These are phyloP conservation scores for Meyerozyma sp. DNA, from an alignment of 1,139 yeast genomes.

Conservation along the genomic window DNA sequence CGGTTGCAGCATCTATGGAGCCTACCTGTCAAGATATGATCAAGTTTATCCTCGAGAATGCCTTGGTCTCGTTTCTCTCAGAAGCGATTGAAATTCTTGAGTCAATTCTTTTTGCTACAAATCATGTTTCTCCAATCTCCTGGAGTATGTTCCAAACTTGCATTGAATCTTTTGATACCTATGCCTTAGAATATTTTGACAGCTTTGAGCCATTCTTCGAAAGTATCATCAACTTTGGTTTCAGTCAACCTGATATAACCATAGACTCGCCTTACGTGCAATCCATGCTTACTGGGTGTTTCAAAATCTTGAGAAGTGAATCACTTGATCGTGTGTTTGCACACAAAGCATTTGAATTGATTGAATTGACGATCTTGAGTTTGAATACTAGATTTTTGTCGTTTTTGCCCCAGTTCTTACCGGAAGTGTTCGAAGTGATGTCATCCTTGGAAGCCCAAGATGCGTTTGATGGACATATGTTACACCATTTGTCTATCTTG, in stretches of 20 bases:
- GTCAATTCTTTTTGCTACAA: slow-evolving; percentile 37
- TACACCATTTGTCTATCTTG: slow-evolving; percentile 41
- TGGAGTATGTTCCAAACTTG: slow-evolving; percentile 43
- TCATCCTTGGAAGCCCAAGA: slow-evolving; percentile 30
- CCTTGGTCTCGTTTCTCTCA: slow-evolving; percentile 41
- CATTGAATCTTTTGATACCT: slow-evolving; percentile 46
- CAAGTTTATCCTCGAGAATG: slow-evolving; percentile 43
- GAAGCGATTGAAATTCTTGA: slow-evolving; percentile 49
- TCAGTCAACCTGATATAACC: slow-evolving; percentile 27
- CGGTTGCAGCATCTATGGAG: slow-evolving; percentile 39
- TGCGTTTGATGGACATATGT: slow-evolving; percentile 45
- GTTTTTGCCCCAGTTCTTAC: slow-evolving; percentile 30
- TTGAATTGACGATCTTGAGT: slow-evolving; percentile 36
- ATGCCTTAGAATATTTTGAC: slow-evolving; percentile 49
- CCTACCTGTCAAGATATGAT: slow-evolving; percentile 35
- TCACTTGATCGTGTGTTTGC: slow-evolving; percentile 40
- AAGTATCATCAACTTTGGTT: slow-evolving; percentile 43
- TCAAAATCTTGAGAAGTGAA: slow-evolving; percentile 31
- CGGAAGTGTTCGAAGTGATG: slow-evolving; percentile 34
- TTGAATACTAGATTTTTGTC: slow-evolving; percentile 29
- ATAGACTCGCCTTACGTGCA: slow-evolving; percentile 37
- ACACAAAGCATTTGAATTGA: slow-evolving; percentile 34
- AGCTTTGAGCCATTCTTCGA: slow-evolving; percentile 47
- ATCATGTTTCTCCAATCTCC: slow-evolving; percentile 38
- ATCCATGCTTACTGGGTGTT: slow-evolving; percentile 32